These are phyloP conservation scores for Podochytrium sp. DNA, from an alignment of 192 early-diverging fungal species.

Conservation along the genomic window DNA sequence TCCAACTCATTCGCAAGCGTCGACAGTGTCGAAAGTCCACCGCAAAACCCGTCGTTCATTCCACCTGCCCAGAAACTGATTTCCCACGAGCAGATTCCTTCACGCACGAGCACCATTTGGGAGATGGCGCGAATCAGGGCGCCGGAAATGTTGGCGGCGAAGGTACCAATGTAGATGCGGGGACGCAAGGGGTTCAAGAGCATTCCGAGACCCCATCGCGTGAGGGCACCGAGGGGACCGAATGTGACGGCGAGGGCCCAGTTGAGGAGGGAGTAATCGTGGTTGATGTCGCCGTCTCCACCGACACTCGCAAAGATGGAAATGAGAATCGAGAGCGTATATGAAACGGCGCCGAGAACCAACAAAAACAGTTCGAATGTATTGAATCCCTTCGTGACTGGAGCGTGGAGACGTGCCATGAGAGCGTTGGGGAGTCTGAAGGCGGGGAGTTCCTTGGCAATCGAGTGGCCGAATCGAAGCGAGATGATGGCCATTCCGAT, in stretches of 20 bases:
- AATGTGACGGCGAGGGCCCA: not conserved
- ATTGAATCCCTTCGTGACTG: not conserved
- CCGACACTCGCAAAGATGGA: not conserved
- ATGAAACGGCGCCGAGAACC: not conserved
- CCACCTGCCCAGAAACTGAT: not conserved
- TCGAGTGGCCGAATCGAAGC: not conserved
- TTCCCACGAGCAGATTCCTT: not conserved
- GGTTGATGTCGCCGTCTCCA: not conserved
- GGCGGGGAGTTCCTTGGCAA: not conserved
- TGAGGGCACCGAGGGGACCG: slow-evolving; percentile 4
- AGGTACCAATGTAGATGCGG: slow-evolving; percentile 14
- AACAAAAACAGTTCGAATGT: not conserved
- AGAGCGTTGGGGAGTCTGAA: not conserved
- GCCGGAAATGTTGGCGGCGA: slow-evolving; percentile 11
- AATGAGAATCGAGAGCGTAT: not conserved
- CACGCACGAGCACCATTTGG: not conserved
- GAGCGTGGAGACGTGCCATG: not conserved
- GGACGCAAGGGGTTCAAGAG: not conserved
- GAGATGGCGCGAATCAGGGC: not conserved
- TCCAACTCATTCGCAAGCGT: slow-evolving; percentile 24
- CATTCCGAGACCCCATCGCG: not conserved
- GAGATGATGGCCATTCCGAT: slow-evolving; percentile 10
- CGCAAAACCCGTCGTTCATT: slow-evolving; percentile 23
- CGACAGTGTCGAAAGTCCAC: slow-evolving; percentile 19
- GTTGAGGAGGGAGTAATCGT: not conserved